Conservation (phyloP, 192 early-diverging fungal species). For the Coemansia sp. region DNA sequence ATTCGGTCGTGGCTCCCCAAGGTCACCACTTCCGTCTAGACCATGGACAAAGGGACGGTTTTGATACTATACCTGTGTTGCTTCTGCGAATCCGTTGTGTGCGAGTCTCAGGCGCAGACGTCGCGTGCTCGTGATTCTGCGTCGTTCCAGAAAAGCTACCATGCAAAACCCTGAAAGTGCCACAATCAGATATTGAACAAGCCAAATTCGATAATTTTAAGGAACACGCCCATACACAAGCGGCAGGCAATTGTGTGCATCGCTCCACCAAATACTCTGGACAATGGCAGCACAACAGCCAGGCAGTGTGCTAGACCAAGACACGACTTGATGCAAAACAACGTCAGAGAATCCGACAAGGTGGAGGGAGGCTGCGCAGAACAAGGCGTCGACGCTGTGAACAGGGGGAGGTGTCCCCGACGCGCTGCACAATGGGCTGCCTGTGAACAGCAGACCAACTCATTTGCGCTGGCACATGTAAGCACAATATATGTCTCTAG, state of each 20-base stretch:
- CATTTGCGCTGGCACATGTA: neutral
- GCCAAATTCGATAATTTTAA: neutral
- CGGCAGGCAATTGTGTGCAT: constrained; percentile 1
- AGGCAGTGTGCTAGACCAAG: neutral
- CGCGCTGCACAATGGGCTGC: neutral
- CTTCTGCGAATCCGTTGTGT: neutral
- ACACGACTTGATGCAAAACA: neutral
- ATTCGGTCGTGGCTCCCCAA: neutral
- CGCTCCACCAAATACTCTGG: neutral
- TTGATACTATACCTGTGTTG: constrained; percentile 8
- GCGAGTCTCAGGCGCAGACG: constrained; percentile 1
- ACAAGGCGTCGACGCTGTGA: neutral
- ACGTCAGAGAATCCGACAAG: neutral
- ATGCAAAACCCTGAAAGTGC: constrained; percentile 8
- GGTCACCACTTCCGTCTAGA: neutral
- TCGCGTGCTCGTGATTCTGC: constrained; percentile 7
- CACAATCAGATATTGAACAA: constrained; percentile 1
- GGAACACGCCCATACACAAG: neutral
- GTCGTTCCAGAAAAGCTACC: neutral
- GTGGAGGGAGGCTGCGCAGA: neutral
- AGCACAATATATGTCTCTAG: neutral
- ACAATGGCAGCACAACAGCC: neutral
- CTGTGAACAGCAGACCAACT: neutral
- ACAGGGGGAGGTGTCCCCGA: neutral
- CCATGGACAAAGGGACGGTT: neutral